Base-by-base conservation (phyloP, 2,329 filamentous ascomycete species). In the Amylocarpus encephaloides region DNA sequence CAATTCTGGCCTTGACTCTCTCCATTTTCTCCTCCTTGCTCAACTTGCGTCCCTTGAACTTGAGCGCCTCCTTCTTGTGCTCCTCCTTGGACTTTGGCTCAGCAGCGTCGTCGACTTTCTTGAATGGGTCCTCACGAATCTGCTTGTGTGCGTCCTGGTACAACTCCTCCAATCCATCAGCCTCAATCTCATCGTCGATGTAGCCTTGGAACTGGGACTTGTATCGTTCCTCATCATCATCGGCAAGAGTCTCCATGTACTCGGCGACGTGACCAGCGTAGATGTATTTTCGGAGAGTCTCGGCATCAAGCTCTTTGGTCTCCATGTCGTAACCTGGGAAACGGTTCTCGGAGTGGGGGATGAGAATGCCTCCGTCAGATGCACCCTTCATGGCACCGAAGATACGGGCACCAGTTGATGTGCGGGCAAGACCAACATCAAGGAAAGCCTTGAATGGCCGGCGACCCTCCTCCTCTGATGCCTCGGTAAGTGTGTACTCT, bases 301-400 rank as follows among this genome's bases (percentile, higher is more conserved):
- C 93, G 68, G 90, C 82, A 67, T 98, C 93, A 68, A 98, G 88
- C 83, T 97, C 92, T 86, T 98, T 91, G 73, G 78, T 76, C 80
- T 98, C 93, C 30, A 95, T 88, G 73, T 98, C 93, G 85, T 79
- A 98, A 68, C 93, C 93, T 67, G 93, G 93, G 89, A 98, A 98
- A 68, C 93, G 92, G 83, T 93, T 96, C 83, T 97, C 91, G 66
- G 89, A 95, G 88, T 98, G 93, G 67, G 93, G 93, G 65, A 98
- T 78, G 74, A 91, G 83, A 75, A 98, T 88, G 73, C 93, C 93
- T 75, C 93, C 93, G 75, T 98, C 93, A 42, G 91, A 97, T 68
- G 91, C 92, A 80, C 93, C 93, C 87, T 98, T 98, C 88, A 98
- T 90, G 76, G 92, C 93, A 76, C 88, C 93, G 72, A 98, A 98